Evolutionary conservation across 2,329 filamentous ascomycete genomes (phyloP).

Genomic region (Dactylonectria macrodidyma): DNA sequence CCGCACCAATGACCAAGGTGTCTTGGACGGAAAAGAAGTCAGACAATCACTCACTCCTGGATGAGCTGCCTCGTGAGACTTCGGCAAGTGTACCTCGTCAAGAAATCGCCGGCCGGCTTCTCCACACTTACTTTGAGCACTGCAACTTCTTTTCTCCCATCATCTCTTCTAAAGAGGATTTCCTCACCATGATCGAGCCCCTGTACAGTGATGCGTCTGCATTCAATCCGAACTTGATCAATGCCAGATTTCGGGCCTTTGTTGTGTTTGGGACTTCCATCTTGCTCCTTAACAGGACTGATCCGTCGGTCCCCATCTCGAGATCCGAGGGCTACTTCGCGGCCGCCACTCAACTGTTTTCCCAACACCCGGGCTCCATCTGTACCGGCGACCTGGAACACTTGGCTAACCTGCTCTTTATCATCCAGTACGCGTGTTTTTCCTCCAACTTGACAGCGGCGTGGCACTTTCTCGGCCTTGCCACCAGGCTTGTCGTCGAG

Average conservation of each 20-base stretch:
- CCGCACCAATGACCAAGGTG: slow-evolving; percentile 12
- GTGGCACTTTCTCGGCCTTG: slow-evolving; percentile 40
- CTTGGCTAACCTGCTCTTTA: slow-evolving; percentile 31
- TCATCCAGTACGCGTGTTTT: slow-evolving; percentile 36
- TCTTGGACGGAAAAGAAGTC: slow-evolving; percentile 20
- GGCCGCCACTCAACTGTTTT: slow-evolving; percentile 21
- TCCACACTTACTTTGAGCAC: slow-evolving; percentile 48
- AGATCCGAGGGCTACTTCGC: slow-evolving; percentile 34
- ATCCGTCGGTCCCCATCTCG: slow-evolving; percentile 28
- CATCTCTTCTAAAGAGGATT: slow-evolving; percentile 34
- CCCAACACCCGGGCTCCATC: slow-evolving; percentile 9
- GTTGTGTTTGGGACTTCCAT: slow-evolving; percentile 36
- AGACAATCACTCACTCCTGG: slow-evolving; percentile 6
- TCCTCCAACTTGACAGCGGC: slow-evolving; percentile 33
- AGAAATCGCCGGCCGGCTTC: slow-evolving; percentile 27
- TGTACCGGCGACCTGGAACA: slow-evolving; percentile 35
- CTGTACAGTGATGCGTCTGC: slow-evolving; percentile 28
- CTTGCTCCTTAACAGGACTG: slow-evolving; percentile 34
- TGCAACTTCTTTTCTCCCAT: slow-evolving; percentile 48
- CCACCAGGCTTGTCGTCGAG: slow-evolving; percentile 34
- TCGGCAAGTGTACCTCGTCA: slow-evolving; percentile 26
- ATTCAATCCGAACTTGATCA: background rate
- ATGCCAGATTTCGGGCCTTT: slow-evolving; percentile 21
- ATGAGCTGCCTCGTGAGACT: slow-evolving; percentile 30
- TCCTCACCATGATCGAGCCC: slow-evolving; percentile 15